Evolutionary conservation across 2,329 filamentous ascomycete species (phyloP).

Genomic region (Gyromitra esculenta): DNA sequence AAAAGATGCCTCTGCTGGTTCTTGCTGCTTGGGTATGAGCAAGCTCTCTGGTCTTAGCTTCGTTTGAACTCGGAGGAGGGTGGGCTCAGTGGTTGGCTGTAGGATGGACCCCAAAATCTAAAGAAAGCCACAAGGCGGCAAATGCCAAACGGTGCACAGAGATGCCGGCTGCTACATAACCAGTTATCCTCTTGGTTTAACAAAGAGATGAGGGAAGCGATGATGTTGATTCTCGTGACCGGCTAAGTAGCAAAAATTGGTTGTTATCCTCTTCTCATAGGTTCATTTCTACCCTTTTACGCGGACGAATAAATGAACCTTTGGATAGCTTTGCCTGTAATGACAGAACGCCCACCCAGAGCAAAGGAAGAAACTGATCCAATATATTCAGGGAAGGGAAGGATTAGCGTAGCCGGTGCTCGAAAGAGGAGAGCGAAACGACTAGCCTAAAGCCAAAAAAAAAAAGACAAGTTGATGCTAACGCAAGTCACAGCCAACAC

Average conservation of each 20-base stretch:
- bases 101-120: constrained; percentile 28
- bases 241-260: constrained; percentile 20
- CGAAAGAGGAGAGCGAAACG: constrained; percentile 20
- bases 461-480: constrained; percentile 6
- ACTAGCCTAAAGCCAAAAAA: constrained; percentile 26
- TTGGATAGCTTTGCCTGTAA: background rate
- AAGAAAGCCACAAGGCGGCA: constrained; percentile 48
- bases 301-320: background rate
- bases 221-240: constrained; percentile 30
- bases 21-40: constrained; percentile 1
- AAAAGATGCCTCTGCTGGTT: constrained; percentile 28
- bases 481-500: constrained; percentile 39
- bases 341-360: background rate
- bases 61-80: constrained; percentile 24
- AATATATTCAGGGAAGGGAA: constrained; percentile 11
- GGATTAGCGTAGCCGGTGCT: constrained; percentile 28
- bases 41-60: constrained; percentile 23
- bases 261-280: constrained; percentile 8
- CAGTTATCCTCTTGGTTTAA: constrained; percentile 35
- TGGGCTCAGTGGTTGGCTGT: constrained; percentile 41
- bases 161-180: constrained; percentile 28
- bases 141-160: constrained; percentile 39
- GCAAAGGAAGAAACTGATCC: constrained; percentile 8
- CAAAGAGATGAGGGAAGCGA: constrained; percentile 15
- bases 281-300: background rate